Base-by-base conservation (phyloP, 148 eudicot genomes). In the Dianthus caryophyllus region DNA sequence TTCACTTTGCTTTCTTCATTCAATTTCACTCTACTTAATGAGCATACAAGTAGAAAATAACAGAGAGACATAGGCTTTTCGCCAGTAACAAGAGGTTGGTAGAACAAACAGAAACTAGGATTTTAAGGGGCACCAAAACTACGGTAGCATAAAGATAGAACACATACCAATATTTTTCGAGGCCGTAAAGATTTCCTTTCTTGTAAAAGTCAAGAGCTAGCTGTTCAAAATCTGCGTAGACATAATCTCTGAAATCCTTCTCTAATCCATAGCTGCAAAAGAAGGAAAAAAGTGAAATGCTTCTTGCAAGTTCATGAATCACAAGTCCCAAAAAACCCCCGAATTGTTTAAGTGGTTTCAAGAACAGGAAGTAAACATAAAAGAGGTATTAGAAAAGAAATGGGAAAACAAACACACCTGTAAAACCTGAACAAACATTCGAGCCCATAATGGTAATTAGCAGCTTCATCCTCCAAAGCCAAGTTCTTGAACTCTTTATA, bases 381-480 rank as follows among this genome's bases (percentile, higher is more conserved):
- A 4, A 30, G 6, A 44, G 30, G 26, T 9, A 7, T 3, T 2
- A 15, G 15, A 36, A n/a, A 60, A 26, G 6, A 61, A 39, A 18
- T 31, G 50, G 20, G 43, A n/a, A 59, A 16, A 39, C 33, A 10
- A 26, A 55, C 65, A 27, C 79, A 94, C 98, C 98, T 94, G 69
- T 88, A 94, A 71, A 88, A 94, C 69, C 97, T 80, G 78, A 94
- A 94, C 72, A 94, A 81, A 80, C 98, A 94, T 78, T 94, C 96
- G 26, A 86, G 74, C 65, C 98, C 98, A 70, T 94, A 94, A 64
- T 84, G 67, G 75, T 90, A 94, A 80, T 76, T 78, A 64, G 88
- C 81, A 76, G 87, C 82, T 17, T 95, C 89, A 79, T 94, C 98
- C 81, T 94, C 98, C 68, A 81, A 71, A 61, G 98, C 96, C 55